Percentiles rank a stretch among this genome's conserved stretches.
Evolutionary conservation across 495 filamentous ascomycete genomes (phyloP).

Genomic region (Aspergillus cavernicola): DNA sequence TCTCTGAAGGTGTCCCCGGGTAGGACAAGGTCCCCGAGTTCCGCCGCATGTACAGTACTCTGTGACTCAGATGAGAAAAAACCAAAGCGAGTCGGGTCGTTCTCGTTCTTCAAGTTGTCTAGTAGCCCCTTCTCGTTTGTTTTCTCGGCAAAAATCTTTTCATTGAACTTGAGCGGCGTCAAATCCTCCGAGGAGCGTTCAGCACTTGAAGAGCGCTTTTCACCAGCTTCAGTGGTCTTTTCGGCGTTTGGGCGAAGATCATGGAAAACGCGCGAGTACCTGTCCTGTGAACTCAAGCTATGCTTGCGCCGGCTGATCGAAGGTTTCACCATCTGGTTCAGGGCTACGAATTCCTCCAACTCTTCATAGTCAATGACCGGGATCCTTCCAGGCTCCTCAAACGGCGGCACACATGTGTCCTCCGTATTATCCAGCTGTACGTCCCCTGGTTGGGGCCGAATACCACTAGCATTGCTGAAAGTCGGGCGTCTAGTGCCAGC

Average conservation of each 20-base stretch:
- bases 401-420: constrained; percentile 76
- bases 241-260: constrained; percentile 52
- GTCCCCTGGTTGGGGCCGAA: constrained; percentile 44
- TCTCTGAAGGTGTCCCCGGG: constrained; percentile 86
- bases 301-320: constrained; percentile 40
- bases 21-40: constrained; percentile 80
- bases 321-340: constrained; percentile 46
- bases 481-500: constrained; percentile 62
- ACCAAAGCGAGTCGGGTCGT: constrained; percentile 74
- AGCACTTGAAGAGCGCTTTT: constrained; percentile 31
- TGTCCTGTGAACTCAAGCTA: constrained; percentile 50
- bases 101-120: constrained; percentile 36
- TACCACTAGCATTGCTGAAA: constrained; percentile 55
- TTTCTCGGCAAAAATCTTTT: constrained; percentile 23
- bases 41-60: constrained; percentile 82
- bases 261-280: constrained; percentile 54
- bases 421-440: constrained; percentile 55
- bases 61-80: constrained; percentile 96
- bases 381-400: constrained; percentile 52
- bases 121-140: constrained; percentile 33
- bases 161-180: constrained; percentile 15
- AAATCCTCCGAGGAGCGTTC: constrained; percentile 23
- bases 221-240: constrained; percentile 22
- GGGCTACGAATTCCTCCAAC: constrained; percentile 77
- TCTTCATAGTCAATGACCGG: constrained; percentile 81